Evolutionary conservation across 352 stramenopile genomes (phyloP), one percentile per base, ranked within the genome.

Genomic region (Phytophthora pluvialis): DNA sequence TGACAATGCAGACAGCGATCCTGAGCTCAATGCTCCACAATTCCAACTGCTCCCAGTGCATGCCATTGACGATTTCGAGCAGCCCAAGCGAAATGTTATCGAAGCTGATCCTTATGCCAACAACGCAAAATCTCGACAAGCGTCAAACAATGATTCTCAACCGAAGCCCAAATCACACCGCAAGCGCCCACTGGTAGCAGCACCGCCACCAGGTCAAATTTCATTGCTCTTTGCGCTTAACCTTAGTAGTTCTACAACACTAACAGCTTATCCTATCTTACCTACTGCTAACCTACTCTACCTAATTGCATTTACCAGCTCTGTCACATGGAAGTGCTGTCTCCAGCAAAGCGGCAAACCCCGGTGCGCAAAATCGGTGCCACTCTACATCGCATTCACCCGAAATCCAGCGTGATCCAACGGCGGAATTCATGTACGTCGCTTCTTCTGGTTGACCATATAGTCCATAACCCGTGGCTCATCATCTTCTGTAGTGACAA

Each of bases 271-370:
- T 75, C 60, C 65, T 75, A 75, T 70, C 61, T 70, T 67, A 73
- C 60, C 60, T 71, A 73, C 63, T 67, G 47, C 64, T 77, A 67
- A 64, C 64, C 64, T 77, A 78, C 61, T 73, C 70, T 78, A 75
- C 67, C 61, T 67, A 72, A 70, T 72, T 71, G 31, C 49, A 59
- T 73, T 67, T 62, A n/a, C 13, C 39, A 75, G 66, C 50, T 57
- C 18, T 58, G 43, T 21, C 29, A 45, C 28, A 28, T 5, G 59
- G 28, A 45, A 65, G 25, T 39, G 21, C 26, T 26, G 35, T 35
- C 15, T 43, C 31, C 35, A 60, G 32, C 21, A 67, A 38, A 45
- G 16, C 33, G n/a, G 4, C 15, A 46, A 50, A 46, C 64, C 9
- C 43, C 28, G n/a, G 21, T 46, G 33, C 5, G 21, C 11, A 40